Evolutionary conservation across 163 green algal genomes (phyloP).

Genomic region (Scenedesmus sp.): DNA sequence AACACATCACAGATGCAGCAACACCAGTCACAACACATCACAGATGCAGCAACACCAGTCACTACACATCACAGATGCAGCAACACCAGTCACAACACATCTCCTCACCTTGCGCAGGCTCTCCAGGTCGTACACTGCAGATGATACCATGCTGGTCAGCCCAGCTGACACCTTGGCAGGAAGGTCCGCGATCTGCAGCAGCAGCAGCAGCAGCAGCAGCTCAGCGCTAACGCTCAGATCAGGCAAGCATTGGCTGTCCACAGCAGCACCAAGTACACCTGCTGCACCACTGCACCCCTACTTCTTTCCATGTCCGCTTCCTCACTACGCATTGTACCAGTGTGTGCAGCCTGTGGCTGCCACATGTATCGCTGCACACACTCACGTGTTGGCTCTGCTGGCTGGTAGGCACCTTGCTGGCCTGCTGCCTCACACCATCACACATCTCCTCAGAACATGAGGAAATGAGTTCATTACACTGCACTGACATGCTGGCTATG

Average conservation of each 20-base stretch:
- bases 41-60: too few relatives aligned
- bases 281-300: background rate
- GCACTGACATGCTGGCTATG: background rate
- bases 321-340: too few relatives aligned
- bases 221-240: too few relatives aligned
- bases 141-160: background rate
- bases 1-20: background rate
- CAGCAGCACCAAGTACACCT: background rate
- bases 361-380: background rate
- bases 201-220: background rate
- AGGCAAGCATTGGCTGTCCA: too few relatives aligned
- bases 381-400: background rate
- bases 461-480: too few relatives aligned
- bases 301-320: too few relatives aligned
- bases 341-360: too few relatives aligned
- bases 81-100: background rate
- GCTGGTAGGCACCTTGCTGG: background rate
- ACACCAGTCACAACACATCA: background rate
- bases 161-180: slow-evolving; percentile 15
- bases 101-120: background rate
- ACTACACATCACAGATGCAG: background rate
- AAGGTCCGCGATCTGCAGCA: slow-evolving; percentile 1
- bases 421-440: background rate
- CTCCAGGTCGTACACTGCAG: background rate
- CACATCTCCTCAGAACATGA: too few relatives aligned